Conservation (phyloP, 345 rosid species). For the Luvunga scandens region DNA sequence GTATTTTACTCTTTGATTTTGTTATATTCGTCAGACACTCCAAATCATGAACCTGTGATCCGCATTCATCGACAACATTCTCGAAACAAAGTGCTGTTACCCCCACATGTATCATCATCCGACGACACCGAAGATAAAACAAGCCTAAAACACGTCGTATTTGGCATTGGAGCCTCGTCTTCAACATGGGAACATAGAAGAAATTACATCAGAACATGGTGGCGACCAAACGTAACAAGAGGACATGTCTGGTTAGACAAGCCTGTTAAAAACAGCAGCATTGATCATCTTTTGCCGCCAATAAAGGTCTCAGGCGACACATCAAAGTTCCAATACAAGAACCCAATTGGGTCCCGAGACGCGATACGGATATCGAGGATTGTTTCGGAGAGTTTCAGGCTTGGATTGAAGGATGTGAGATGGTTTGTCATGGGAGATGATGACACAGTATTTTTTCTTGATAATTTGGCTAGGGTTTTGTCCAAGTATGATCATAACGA, state of each 20-base stretch:
- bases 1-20: conserved; percentile 28
- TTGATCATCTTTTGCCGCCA: conserved; percentile 39
- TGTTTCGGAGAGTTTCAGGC: conserved; percentile 60
- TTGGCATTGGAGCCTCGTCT: conserved; percentile 74
- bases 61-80: conserved; percentile 4
- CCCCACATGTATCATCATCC: not conserved
- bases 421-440: conserved; percentile 96
- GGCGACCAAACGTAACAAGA: conserved; percentile 51
- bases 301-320: conserved; percentile 51
- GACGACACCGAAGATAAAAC: conserved; percentile 25
- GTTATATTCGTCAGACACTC: conserved; percentile 8
- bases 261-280: conserved; percentile 23
- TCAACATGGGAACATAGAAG: conserved; percentile 59
- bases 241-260: conserved; percentile 77
- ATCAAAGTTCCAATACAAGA: conserved; percentile 41
- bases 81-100: not conserved
- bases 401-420: conserved; percentile 45
- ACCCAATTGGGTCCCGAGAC: conserved; percentile 46
- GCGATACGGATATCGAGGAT: conserved; percentile 67
- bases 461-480: conserved; percentile 61
- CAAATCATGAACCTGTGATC: not conserved
- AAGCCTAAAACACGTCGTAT: conserved; percentile 49
- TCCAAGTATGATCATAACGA: conserved; percentile 65
- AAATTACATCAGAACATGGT: conserved; percentile 73
- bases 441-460: conserved; percentile 67